Evolutionary conservation across 2,329 filamentous ascomycete genomes (phyloP).

Genomic region (Fusarium aywerte): DNA sequence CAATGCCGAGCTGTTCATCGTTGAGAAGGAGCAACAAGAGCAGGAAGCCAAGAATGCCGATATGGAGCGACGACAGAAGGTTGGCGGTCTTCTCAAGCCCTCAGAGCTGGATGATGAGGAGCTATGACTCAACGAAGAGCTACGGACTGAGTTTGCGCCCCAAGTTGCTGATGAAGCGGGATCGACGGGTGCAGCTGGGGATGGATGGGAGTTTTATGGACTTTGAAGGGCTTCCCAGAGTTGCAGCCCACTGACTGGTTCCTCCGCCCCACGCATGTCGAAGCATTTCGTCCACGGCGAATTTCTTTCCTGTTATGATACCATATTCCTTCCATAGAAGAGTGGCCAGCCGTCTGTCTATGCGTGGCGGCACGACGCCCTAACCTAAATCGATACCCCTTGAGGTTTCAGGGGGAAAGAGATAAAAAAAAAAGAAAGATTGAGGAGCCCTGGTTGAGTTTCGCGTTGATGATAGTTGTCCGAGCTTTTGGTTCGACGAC

Average conservation of each 20-base stretch:
- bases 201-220: slow-evolving; percentile 75
- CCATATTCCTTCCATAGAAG: slow-evolving; percentile 48
- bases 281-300: slow-evolving; percentile 28
- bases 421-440: slow-evolving; percentile 16
- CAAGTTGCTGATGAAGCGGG: slow-evolving; percentile 45
- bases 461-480: slow-evolving; percentile 3
- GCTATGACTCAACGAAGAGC: slow-evolving; percentile 82
- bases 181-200: slow-evolving; percentile 49
- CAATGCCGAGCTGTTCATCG: slow-evolving; percentile 91
- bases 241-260: neutral
- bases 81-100: slow-evolving; percentile 94
- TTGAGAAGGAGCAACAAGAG: slow-evolving; percentile 93
- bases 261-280: neutral
- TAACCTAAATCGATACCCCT: slow-evolving; percentile 22
- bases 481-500: slow-evolving; percentile 3
- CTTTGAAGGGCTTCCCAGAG: slow-evolving; percentile 53
- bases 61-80: slow-evolving; percentile 91
- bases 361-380: slow-evolving; percentile 29
- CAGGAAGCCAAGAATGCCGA: slow-evolving; percentile 87
- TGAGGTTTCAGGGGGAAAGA: slow-evolving; percentile 14
- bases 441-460: slow-evolving; percentile 25
- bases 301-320: slow-evolving; percentile 50
- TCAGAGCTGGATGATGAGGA: slow-evolving; percentile 95
- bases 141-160: slow-evolving; percentile 69
- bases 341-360: slow-evolving; percentile 30